Percentiles rank a stretch among this genome's conserved stretches.
phyloP scores from a whole-genome alignment of 768 basidiomycete species.

The Daedaleopsis nitida region DNA sequence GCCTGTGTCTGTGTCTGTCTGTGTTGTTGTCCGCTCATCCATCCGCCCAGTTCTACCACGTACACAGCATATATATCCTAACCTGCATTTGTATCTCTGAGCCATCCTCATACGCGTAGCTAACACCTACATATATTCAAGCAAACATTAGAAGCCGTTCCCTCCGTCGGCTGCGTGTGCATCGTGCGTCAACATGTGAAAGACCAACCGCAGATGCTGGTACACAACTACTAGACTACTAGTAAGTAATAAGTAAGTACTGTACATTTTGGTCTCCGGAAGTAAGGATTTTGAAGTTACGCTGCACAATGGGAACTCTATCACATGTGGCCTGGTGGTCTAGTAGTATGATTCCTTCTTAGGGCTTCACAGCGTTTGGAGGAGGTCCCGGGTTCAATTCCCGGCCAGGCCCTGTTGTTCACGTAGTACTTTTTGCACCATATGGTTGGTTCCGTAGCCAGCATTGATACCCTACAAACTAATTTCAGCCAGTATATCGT shows the following conservation, averaged over 20 bases:
- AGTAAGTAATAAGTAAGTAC: too few species aligned
- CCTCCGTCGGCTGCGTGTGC: not conserved
- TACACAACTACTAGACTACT: too few species aligned
- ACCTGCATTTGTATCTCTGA: constrained; percentile 32
- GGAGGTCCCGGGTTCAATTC: constrained; percentile 91
- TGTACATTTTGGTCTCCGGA: too few species aligned
- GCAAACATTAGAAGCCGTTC: constrained; percentile 17
- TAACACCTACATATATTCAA: constrained; percentile 18
- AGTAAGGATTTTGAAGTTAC: too few species aligned
- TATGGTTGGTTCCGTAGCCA: too few species aligned
- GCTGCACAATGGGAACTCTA: too few species aligned
- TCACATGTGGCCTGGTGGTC: not conserved
- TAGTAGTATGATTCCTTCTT: not conserved
- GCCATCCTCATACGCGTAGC: constrained; percentile 21
- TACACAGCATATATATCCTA: constrained; percentile 36
- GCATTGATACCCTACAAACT: too few species aligned
- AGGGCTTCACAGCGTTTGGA: constrained; percentile 36
- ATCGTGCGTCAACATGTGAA: not conserved
- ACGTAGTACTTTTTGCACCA: not conserved
- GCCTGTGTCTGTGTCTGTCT: not conserved
- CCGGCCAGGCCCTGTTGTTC: constrained; percentile 70
- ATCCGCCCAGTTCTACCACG: constrained; percentile 11
- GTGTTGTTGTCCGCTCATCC: constrained; percentile 21
- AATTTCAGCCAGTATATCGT: too few species aligned
- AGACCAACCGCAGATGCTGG: too few species aligned